Base-by-base conservation (phyloP, 768 basidiomycete species). In the Psilocybe subaeruginosa region DNA sequence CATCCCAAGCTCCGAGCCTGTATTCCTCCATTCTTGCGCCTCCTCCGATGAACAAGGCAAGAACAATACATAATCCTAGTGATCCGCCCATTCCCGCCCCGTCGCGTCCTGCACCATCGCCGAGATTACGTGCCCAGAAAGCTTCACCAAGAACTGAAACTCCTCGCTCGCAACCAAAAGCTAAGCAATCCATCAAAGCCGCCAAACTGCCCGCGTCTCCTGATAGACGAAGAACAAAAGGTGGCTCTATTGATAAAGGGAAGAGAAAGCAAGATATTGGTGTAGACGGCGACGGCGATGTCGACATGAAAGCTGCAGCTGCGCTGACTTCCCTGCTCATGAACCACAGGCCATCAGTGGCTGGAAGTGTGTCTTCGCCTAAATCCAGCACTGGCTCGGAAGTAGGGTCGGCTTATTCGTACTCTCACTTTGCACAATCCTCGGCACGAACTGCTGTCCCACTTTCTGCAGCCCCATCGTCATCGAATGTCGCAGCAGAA, bases 231-330 rank as follows among this genome's bases (percentile, higher is more conserved):
- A 79, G 78, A 59, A 72, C 70, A 27, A 84, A 80, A 67, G 66
- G 72, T 53, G 73, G 70, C 56, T 70, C 78, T 16, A 64, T 68
- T 39, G 76, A 78, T 65, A 86, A 82, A 72, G 80, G 84, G 64
- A 85, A 86, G 64, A 78, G 74, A 53, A 85, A 78, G 61, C 75
- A 76, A 64, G 60, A 64, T 19, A 68, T 69, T 70, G 70, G 71
- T 56, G 74, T 77, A 58, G 79, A 82, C 55, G 76, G 75, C 12
- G 84, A 85, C 60, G 83, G 79, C 11, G 88, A 88, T 66, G 79
- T 89, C 53, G 91, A 92, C 72, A 89, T 92, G 83, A 90, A 92
- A 72, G 92, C 91, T 43, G 92, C 91, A 6, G 90, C 88, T 29
- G 90, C 92, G 8, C 77, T 93, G 64, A 92, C 92, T 0, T 87